Percentiles rank a stretch among this genome's conserved stretches.
Evolutionary conservation across 202 grass and related monocot species (phyloP).

Genomic region (Setaria viridis): DNA sequence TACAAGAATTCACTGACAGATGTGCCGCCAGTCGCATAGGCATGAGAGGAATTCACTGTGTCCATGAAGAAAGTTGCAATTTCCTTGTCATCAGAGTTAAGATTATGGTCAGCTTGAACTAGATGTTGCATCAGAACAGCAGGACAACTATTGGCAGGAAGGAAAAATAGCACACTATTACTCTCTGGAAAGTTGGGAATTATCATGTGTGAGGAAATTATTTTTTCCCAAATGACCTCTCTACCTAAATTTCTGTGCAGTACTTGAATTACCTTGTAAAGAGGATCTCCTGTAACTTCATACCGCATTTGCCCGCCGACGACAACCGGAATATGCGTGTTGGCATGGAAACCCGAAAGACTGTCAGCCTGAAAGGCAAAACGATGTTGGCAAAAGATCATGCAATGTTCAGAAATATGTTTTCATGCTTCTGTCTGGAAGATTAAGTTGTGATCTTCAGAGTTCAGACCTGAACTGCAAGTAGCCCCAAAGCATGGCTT

Average conservation of each 20-base stretch:
- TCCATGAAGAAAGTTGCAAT: constrained; percentile 87
- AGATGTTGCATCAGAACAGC: background rate
- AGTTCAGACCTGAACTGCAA: constrained; percentile 76
- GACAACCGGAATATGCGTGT: constrained; percentile 91
- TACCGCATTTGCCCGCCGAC: constrained; percentile 85
- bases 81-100: constrained; percentile 51
- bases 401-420: background rate
- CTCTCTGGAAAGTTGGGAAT: background rate
- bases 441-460: background rate
- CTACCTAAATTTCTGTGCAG: background rate
- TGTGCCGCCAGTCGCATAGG: constrained; percentile 84
- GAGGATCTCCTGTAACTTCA: constrained; percentile 81
- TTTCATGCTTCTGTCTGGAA: background rate
- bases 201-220: background rate
- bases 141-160: background rate
- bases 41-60: constrained; percentile 85
- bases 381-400: background rate
- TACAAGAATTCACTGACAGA: constrained; percentile 89
- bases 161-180: background rate
- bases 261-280: constrained; percentile 82
- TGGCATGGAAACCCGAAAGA: constrained; percentile 79
- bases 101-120: constrained; percentile 16
- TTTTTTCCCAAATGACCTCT: background rate
- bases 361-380: constrained; percentile 71
- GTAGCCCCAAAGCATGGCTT: constrained; percentile 96